phyloP scores from a whole-genome alignment of 1,139 yeast genomes.

The Lodderomyces pseudojiufengensis region DNA sequence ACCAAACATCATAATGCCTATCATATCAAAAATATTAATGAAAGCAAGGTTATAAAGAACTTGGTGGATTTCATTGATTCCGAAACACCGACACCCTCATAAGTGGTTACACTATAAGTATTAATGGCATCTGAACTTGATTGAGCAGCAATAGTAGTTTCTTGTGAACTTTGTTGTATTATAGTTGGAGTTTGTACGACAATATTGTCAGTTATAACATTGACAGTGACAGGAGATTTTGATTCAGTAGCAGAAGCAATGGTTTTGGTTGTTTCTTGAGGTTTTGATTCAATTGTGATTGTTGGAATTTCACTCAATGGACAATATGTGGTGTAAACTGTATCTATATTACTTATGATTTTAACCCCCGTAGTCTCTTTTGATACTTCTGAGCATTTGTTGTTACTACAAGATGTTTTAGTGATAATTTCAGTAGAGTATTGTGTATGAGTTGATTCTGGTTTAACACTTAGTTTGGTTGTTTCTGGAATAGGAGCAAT shows the following conservation, averaged over 20 bases:
- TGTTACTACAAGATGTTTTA: conserved; percentile 21
- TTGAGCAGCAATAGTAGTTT: conserved; percentile 2
- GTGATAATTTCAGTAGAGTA: conserved; percentile 16
- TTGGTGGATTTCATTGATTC: conserved; percentile 15
- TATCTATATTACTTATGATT: conserved; percentile 24
- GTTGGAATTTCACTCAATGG: conserved; percentile 14
- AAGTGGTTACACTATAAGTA: conserved; percentile 12
- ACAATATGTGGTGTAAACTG: conserved; percentile 20
- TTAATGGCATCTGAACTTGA: neutral
- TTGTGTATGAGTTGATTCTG: conserved; percentile 9
- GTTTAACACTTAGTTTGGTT: conserved; percentile 6
- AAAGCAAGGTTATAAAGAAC: conserved; percentile 15
- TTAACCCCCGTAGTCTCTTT: conserved; percentile 36
- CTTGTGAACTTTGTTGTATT: conserved; percentile 3
- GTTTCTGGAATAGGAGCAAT: conserved; percentile 20
- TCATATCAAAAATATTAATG: conserved; percentile 15
- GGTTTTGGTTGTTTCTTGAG: neutral
- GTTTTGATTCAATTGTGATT: conserved; percentile 1
- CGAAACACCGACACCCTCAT: conserved; percentile 22
- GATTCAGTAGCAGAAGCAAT: conserved; percentile 13
- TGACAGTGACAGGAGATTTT: conserved; percentile 18
- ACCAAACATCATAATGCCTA: no score
- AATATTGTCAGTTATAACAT: conserved; percentile 31
- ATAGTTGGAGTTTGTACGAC: conserved; percentile 24
- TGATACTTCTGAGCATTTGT: conserved; percentile 26